phyloP scores from a whole-genome alignment of 805 yeast genomes.

The Barnettozyma pratensis region DNA sequence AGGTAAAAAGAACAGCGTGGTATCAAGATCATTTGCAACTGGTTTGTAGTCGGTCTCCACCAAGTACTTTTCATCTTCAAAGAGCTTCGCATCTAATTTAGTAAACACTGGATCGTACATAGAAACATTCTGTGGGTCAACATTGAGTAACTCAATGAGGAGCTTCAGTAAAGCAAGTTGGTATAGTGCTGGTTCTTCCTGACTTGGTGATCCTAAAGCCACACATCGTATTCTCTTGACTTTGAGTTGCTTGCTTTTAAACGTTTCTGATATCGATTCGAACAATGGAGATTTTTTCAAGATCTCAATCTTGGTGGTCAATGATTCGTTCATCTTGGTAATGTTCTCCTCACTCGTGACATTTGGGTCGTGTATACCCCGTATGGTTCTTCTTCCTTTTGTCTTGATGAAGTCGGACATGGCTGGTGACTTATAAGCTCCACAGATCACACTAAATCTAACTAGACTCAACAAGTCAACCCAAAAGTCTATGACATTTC shows the following conservation, averaged over 20 bases:
- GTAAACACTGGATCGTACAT: constrained; percentile 64
- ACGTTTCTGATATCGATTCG: constrained; percentile 18
- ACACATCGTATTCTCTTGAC: constrained; percentile 49
- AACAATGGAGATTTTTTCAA: constrained; percentile 27
- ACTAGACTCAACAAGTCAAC: too few relatives aligned
- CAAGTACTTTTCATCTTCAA: constrained; percentile 23
- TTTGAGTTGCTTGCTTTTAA: constrained; percentile 6
- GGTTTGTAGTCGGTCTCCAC: constrained; percentile 13
- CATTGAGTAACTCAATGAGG: constrained; percentile 27
- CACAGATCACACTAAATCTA: too few relatives aligned
- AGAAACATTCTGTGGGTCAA: constrained; percentile 30
- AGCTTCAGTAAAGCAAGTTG: constrained; percentile 59
- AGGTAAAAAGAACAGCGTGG: constrained; percentile 56
- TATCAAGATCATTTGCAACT: not conserved
- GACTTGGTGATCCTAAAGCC: constrained; percentile 65
- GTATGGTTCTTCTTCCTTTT: not conserved
- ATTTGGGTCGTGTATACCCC: constrained; percentile 1
- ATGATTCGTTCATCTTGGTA: constrained; percentile 2
- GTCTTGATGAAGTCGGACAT: constrained; percentile 1
- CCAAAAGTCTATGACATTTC: too few relatives aligned
- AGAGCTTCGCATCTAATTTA: constrained; percentile 35
- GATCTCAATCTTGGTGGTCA: constrained; percentile 16
- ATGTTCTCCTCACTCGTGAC: constrained; percentile 1
- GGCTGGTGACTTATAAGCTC: too few relatives aligned
- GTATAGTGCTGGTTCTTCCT: constrained; percentile 53